Conservation (phyloP, 306 rosid genomes). For the Prunus mume region DNA sequence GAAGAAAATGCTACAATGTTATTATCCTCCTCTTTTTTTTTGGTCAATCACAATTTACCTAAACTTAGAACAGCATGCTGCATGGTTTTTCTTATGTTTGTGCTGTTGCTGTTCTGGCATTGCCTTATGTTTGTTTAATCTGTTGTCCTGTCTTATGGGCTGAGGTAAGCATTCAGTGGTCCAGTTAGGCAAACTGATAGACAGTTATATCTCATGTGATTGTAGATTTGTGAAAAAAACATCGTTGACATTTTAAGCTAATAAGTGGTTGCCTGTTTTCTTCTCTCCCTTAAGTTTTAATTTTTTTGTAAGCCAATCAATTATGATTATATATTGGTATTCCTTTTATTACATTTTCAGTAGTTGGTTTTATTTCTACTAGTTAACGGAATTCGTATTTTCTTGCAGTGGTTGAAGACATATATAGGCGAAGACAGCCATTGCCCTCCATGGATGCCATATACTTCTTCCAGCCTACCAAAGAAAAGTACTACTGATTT, state of each 20-base stretch:
- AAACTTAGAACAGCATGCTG: neutral
- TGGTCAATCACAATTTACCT: neutral
- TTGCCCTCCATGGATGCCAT: conserved; percentile 93
- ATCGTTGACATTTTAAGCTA: neutral
- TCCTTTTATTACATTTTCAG: neutral
- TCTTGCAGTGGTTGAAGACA: conserved; percentile 91
- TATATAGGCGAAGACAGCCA: conserved; percentile 93
- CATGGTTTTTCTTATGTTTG: neutral
- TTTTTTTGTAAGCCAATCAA: neutral
- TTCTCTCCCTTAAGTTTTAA: neutral
- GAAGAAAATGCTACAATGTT: neutral
- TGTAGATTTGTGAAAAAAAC: neutral
- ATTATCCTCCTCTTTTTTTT: neutral
- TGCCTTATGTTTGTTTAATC: neutral
- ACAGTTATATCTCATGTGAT: neutral
- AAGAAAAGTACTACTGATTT: conserved; percentile 67
- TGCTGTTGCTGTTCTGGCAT: neutral
- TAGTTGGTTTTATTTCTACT: conserved; percentile 12
- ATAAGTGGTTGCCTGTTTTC: neutral
- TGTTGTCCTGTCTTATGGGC: neutral
- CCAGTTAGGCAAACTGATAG: neutral
- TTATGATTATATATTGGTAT: neutral
- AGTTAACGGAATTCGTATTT: conserved; percentile 16
- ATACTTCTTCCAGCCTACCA: conserved; percentile 89
- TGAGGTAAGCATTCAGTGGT: no score